These are phyloP conservation scores for Dictyostelium discoideum DNA, from an alignment of 78 protist genomes.

Conservation along the genomic window DNA sequence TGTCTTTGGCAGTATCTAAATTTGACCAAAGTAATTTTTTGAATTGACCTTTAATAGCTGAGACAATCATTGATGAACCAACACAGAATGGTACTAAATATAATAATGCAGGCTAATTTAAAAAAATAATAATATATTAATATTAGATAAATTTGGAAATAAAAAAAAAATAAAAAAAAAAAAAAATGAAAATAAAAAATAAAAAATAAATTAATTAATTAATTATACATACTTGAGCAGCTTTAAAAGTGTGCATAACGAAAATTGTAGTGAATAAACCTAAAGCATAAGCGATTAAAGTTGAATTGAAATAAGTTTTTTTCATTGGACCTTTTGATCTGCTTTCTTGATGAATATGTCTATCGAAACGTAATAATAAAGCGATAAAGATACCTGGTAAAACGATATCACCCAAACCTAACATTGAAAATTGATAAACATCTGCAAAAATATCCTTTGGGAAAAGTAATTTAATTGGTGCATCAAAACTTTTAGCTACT, in stretches of 20 bases:
- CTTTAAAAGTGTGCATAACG: constrained; percentile 92
- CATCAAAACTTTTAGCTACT: constrained; percentile 95
- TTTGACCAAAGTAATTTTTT: constrained; percentile 23
- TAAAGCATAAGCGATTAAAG: constrained; percentile 80
- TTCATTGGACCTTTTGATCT: neutral
- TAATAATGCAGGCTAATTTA: constrained; percentile 91
- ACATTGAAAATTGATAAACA: constrained; percentile 88
- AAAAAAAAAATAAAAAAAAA: neutral
- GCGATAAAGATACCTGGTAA: constrained; percentile 96
- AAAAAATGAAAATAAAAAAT: neutral
- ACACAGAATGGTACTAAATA: constrained; percentile 92
- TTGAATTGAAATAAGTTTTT: constrained; percentile 78
- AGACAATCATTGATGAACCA: constrained; percentile 41
- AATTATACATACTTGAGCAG: constrained; percentile 90
- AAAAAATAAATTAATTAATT: neutral
- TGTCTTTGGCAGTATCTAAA: neutral
- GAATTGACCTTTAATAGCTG: constrained; percentile 65
- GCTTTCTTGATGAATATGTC: neutral
- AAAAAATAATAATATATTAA: too few species aligned
- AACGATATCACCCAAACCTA: constrained; percentile 98
- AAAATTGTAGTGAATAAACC: constrained; percentile 89
- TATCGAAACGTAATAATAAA: constrained; percentile 89
- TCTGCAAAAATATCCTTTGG: constrained; percentile 87
- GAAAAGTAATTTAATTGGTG: constrained; percentile 94
- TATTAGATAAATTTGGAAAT: neutral